Base-by-base conservation (phyloP, 2,329 filamentous ascomycete species). In the Xylariaceae sp. region DNA sequence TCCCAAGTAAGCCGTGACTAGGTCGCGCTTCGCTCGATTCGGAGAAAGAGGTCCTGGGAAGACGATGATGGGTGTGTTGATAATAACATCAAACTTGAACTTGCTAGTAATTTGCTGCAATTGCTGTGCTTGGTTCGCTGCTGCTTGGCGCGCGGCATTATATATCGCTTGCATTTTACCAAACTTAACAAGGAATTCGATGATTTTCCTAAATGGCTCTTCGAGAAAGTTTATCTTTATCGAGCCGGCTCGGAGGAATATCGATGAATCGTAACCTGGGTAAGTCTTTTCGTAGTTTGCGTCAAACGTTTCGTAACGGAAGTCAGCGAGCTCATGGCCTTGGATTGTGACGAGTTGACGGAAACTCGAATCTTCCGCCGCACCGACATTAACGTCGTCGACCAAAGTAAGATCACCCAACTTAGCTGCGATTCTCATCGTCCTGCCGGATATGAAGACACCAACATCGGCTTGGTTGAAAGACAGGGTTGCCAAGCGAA, bases 131-230 rank as follows among this genome's bases (percentile, higher is more conserved):
- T 97, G 93, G 60, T 91, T 94, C 34, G 95, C 91, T 2, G 96
- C 95, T 34, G 94, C 96, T 74, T 96, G 92, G 29, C 96, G 87
- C 11, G 96, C 95, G 37, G 95, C 94, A 70, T 99, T 99, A 79
- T 96, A 99, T 50, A 99, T 90, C 19, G 95, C 94, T 75, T 99
- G 95, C 95, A 99, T 99, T 76, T 96, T 96, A 59, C 96, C 95
- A 73, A 99, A 99, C 69, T 99, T 99, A 73, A 99, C 92, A 39
- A 96, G 81, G 74, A 99, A 99, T 65, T 96, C 91, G 74, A 99
- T 91, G 63, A 99, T 98, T 76, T 98, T 98, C 49, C 95, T 87
- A 79, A 98, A 97, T 0, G 95, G 95, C 73, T 99, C 96, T 60
- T 97, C 94, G 3, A 98, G 78, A 72, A 99, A 99, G 72, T 97